Conservation (phyloP, 352 stramenopile genomes). For the Pythium scleroteichum region DNA sequence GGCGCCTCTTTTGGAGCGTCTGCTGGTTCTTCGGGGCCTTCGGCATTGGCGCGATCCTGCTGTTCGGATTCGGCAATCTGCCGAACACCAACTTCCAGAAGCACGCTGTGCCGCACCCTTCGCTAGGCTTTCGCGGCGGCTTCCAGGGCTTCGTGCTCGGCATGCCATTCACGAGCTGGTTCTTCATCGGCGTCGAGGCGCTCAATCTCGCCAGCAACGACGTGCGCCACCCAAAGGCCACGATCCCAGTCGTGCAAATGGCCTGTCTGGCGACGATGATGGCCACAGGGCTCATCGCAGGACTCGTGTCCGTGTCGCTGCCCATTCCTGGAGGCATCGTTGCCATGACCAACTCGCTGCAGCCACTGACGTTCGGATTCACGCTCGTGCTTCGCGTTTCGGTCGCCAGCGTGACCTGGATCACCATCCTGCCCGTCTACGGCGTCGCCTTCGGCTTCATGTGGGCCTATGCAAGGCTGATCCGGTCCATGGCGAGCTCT, state of each 20-base stretch:
- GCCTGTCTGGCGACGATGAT: background rate
- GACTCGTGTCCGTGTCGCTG: conserved; percentile 4
- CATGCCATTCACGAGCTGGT: conserved; percentile 18
- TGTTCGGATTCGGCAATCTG: conserved; percentile 19
- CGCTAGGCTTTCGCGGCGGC: conserved; percentile 3
- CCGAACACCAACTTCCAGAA: conserved; percentile 13
- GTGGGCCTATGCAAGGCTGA: conserved; percentile 11
- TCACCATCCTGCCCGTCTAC: conserved; percentile 1
- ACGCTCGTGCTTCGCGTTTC: background rate
- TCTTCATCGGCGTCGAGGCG: conserved; percentile 22
- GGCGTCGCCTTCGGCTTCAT: conserved; percentile 12
- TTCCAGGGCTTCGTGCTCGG: conserved; percentile 4
- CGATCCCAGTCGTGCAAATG: conserved; percentile 15
- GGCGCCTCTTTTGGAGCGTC: conserved; percentile 21
- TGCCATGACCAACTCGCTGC: background rate
- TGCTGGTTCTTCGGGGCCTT: conserved; percentile 16
- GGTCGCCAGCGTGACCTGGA: background rate
- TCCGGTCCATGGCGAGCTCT: conserved; percentile 15
- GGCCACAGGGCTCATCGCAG: conserved; percentile 5
- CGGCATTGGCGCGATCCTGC: conserved; percentile 8
- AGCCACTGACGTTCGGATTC: background rate
- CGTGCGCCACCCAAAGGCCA: background rate
- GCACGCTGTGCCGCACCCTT: background rate
- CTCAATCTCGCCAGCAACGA: conserved; percentile 22
- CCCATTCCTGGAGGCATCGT: background rate